These are phyloP conservation scores for Fomitopsis palustris DNA, from an alignment of 1,284 basidiomycete genomes.

Conservation along the genomic window DNA sequence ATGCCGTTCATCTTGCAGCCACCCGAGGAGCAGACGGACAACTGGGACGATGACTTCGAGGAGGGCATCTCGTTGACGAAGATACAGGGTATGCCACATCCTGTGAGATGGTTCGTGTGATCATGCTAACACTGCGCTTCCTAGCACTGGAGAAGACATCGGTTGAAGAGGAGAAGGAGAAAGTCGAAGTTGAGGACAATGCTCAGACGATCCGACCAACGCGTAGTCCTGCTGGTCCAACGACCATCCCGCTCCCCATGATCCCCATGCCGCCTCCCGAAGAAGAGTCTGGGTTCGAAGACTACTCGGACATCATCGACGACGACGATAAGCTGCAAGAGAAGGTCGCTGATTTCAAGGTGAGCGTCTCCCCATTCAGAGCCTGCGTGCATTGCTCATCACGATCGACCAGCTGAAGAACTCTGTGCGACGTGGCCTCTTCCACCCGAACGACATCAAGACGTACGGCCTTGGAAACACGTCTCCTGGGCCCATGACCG, in stretches of 20 bases:
- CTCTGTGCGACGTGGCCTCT: conserved; percentile 66
- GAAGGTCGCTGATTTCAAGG: conserved; percentile 82
- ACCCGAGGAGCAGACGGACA: conserved; percentile 84
- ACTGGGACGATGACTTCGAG: conserved; percentile 98
- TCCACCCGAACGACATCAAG: conserved; percentile 87
- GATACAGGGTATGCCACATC: conserved; percentile 57
- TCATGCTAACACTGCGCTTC: not conserved
- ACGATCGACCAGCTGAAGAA: conserved; percentile 55
- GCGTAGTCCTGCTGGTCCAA: conserved; percentile 56
- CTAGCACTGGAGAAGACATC: conserved; percentile 62
- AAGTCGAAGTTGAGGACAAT: conserved; percentile 65
- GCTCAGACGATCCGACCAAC: conserved; percentile 73
- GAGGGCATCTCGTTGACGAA: conserved; percentile 88
- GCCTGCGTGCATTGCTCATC: not conserved
- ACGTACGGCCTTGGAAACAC: conserved; percentile 49
- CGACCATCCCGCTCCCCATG: conserved; percentile 40
- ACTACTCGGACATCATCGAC: conserved; percentile 87
- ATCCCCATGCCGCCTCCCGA: conserved; percentile 55
- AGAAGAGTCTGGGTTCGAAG: conserved; percentile 73
- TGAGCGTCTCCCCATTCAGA: conserved; percentile 21
- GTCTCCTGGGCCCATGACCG: conserved; percentile 57
- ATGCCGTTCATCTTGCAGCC: conserved; percentile 47
- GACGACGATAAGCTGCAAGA: conserved; percentile 68
- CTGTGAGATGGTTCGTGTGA: conserved; percentile 3
- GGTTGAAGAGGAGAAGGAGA: conserved; percentile 50